These are phyloP conservation scores for Aphelidium insulamus DNA, from an alignment of 371 early-diverging fungal genomes.

Conservation along the genomic window DNA sequence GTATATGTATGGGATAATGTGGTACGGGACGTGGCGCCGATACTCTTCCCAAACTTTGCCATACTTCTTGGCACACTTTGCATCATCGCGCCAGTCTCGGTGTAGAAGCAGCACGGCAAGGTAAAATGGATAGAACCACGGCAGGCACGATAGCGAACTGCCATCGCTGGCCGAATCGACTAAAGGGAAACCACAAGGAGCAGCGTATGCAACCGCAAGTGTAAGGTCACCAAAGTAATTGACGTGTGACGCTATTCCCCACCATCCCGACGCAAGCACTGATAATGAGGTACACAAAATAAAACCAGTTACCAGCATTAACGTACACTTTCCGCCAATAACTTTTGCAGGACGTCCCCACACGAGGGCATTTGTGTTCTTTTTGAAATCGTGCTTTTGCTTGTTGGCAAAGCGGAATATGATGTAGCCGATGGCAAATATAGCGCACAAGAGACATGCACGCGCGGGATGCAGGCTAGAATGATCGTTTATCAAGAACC, in stretches of 20 bases:
- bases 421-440: constrained; percentile 41
- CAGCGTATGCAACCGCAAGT: constrained; percentile 63
- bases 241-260: constrained; percentile 74
- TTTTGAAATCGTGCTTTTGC: constrained; percentile 68
- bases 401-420: constrained; percentile 71
- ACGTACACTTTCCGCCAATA: neutral
- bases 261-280: constrained; percentile 43
- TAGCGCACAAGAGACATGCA: constrained; percentile 18
- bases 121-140: constrained; percentile 81
- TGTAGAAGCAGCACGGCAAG: constrained; percentile 68
- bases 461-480: constrained; percentile 16
- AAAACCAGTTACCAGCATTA: neutral
- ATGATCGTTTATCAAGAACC: constrained; percentile 53
- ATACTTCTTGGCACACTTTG: constrained; percentile 71
- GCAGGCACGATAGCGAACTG: constrained; percentile 22
- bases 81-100: constrained; percentile 68
- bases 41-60: constrained; percentile 79
- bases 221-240: constrained; percentile 81
- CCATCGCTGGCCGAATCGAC: neutral
- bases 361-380: constrained; percentile 24
- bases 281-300: neutral
- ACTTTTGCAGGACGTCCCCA: neutral
- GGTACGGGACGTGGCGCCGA: constrained; percentile 52
- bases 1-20: constrained; percentile 80
- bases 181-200: constrained; percentile 27